Base-by-base conservation (phyloP, 805 yeast genomes). In the Lachancea mirantina region DNA sequence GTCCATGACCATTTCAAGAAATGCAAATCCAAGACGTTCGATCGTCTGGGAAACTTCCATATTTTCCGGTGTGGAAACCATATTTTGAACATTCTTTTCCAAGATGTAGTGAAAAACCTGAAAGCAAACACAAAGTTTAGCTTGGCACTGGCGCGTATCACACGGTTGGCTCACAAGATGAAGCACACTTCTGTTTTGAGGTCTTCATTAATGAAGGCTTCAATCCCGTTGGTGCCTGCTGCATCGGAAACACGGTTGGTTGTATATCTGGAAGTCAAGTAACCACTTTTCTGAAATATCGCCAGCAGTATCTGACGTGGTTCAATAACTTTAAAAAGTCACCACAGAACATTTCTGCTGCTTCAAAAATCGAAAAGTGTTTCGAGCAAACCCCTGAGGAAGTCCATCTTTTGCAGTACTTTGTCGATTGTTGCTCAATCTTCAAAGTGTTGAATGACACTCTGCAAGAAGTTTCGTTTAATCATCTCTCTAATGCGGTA, bases 211-310 rank as follows among this genome's bases (percentile, higher is more conserved):
- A 22, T 23, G 14, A 27, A 14, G 11, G 21, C 23, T 18, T 26
- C 25, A 14, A 11, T 32, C 19, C 36, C 36, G 9, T 20, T 27
- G 22, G 23, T 36, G 6, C 36, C 40, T 11, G 11, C 15, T 23
- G 36, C 23, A 8, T 14, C 36, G 5, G 33, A 19, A 15, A 32
- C 30, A 8, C 19, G 25, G 8, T 32, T 25, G 33, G 8, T 32
- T 23, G 27, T 16, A n/a, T 20, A 22, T 11, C n/a, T 36, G 40
- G 40, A 32, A 17, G 8, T n/a, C 40, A 32, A 13, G 8, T 36
- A 13, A 28, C 23, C 13, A 14, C 23, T 8, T 32, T 22, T 22
- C 14, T 32, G 32, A 9, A 36, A 2, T 14, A 36, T 18, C 19
- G 14, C 23, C 18, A 28, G 17, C 21, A 15, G 16, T 30, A 30